phyloP scores from a whole-genome alignment of 1,284 basidiomycete genomes.

The Pseudozyma sp. region DNA sequence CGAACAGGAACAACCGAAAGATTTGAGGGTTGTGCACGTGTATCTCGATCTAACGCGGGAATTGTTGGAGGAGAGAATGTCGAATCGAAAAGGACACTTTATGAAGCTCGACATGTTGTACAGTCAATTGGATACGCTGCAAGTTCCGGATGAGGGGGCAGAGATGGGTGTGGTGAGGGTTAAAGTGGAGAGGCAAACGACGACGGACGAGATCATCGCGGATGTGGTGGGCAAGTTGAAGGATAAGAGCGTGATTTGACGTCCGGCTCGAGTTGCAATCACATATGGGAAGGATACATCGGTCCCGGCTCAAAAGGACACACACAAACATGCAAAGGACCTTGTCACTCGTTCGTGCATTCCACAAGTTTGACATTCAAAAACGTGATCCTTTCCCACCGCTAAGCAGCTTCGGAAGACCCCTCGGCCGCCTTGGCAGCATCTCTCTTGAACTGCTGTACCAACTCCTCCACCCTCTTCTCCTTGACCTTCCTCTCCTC shows the following conservation, averaged over 20 bases:
- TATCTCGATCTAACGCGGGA: slow-evolving; percentile 80
- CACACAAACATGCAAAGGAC: too few relatives aligned
- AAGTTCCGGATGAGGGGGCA: slow-evolving; percentile 73
- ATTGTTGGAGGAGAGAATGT: slow-evolving; percentile 79
- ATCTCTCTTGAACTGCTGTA: slow-evolving; percentile 45
- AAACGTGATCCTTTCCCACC: too few relatives aligned
- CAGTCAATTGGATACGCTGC: slow-evolving; percentile 82
- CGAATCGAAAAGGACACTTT: slow-evolving; percentile 80
- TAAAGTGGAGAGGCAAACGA: slow-evolving; percentile 10
- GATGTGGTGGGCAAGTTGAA: neutral
- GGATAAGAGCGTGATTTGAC: neutral
- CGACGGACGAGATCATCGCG: slow-evolving; percentile 15
- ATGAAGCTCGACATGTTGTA: slow-evolving; percentile 90
- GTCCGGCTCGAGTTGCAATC: too few relatives aligned
- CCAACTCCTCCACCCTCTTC: slow-evolving; percentile 35
- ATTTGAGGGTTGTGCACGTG: slow-evolving; percentile 77
- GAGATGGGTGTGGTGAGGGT: slow-evolving; percentile 25
- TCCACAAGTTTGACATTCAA: too few relatives aligned
- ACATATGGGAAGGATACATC: neutral
- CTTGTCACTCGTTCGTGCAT: too few relatives aligned
- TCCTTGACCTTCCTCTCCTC: slow-evolving; percentile 53
- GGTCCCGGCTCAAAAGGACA: too few relatives aligned
- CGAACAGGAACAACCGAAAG: slow-evolving; percentile 24
- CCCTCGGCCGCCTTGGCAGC: neutral
- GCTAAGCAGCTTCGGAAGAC: neutral